Conservation (phyloP, 306 rosid species). For the Purshia tridentata region DNA sequence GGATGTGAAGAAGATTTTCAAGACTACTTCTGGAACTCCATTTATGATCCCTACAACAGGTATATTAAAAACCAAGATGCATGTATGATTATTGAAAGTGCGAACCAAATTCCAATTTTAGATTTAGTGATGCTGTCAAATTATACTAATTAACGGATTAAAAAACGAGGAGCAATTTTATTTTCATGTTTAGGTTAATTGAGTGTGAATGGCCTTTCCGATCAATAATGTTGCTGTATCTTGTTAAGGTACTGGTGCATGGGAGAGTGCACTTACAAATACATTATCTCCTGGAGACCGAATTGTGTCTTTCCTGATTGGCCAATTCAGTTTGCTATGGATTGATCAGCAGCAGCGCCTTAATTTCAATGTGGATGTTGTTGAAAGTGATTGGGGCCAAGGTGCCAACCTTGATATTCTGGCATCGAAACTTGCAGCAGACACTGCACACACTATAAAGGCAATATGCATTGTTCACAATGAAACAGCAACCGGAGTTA, state of each 20-base stretch:
- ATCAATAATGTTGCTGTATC: conserved; percentile 18
- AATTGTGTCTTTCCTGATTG: conserved; percentile 80
- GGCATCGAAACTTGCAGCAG: conserved; percentile 83
- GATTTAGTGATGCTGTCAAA: not conserved
- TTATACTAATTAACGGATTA: not conserved
- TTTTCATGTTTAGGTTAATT: not conserved
- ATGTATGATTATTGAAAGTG: not conserved
- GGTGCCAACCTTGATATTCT: conserved; percentile 90
- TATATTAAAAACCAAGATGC: conserved; percentile 25
- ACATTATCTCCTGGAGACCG: conserved; percentile 96
- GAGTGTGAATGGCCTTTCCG: not conserved
- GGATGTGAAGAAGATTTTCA: conserved; percentile 93
- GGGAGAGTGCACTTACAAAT: conserved; percentile 99
- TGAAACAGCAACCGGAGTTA: conserved; percentile 98
- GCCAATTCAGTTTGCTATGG: conserved; percentile 99
- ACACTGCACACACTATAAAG: conserved; percentile 74
- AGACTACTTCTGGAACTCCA: conserved; percentile 85
- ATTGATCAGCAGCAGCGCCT: conserved; percentile 99
- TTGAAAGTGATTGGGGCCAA: conserved; percentile 96
- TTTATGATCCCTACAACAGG: conserved; percentile 97
- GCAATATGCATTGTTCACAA: conserved; percentile 97
- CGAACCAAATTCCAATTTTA: not conserved
- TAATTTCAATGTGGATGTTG: conserved; percentile 85
- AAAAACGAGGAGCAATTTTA: not conserved
- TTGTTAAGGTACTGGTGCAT: conserved; percentile 92